Percentiles rank a stretch among this genome's conserved stretches.
These are phyloP conservation scores for Cladosporium sp. DNA, from an alignment of 2,329 filamentous ascomycete species.

Conservation along the genomic window DNA sequence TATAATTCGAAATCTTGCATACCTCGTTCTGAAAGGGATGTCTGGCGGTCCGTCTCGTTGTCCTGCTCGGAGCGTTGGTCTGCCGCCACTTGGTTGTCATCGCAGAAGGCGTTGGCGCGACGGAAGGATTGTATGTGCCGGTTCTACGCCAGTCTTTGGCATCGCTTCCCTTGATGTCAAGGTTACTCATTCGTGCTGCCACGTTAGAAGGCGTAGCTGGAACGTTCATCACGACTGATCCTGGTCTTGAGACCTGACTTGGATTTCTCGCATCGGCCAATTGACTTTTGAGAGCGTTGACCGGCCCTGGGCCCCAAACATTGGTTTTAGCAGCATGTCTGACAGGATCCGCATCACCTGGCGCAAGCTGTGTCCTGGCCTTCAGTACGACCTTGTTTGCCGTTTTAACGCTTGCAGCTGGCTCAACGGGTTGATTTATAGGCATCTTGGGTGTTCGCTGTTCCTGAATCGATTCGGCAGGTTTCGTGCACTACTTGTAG, in stretches of 20 bases:
- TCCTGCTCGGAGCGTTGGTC: not conserved
- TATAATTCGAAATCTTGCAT: constrained; percentile 7
- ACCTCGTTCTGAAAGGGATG: too few relatives aligned
- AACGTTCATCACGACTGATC: not conserved
- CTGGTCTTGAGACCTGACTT: not conserved
- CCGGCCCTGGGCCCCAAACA: too few relatives aligned
- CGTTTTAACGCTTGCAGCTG: too few relatives aligned
- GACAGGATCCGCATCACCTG: too few relatives aligned
- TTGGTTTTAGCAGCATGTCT: too few relatives aligned
- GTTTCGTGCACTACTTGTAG: too few relatives aligned
- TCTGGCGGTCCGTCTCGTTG: not conserved
- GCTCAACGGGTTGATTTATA: too few relatives aligned
- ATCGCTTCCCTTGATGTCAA: not conserved
- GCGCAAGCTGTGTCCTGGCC: not conserved
- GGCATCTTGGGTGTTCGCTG: too few relatives aligned
- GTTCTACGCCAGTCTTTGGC: not conserved
- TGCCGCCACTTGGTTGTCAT: not conserved
- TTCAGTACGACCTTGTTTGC: not conserved
- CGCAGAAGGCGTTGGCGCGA: constrained; percentile 8
- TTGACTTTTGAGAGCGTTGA: not conserved
- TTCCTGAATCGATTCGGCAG: too few relatives aligned
- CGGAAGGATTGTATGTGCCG: constrained; percentile 10
- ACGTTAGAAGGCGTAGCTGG: not conserved
- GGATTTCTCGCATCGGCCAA: not conserved
- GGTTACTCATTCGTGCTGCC: not conserved